phyloP scores from a whole-genome alignment of 805 yeast genomes.

The Starmera pachycereana region DNA sequence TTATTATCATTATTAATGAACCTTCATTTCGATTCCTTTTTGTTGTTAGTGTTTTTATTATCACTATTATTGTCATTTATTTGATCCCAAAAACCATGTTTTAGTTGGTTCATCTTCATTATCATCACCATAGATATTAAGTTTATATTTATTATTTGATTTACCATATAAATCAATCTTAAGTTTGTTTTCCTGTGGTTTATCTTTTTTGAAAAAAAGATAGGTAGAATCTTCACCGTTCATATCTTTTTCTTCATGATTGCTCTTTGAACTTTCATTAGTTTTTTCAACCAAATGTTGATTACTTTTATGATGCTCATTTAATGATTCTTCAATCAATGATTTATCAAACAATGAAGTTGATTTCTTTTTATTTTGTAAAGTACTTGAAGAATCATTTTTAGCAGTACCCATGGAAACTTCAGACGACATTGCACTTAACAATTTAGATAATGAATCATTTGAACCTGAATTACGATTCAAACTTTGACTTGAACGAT shows the following conservation, averaged over 20 bases:
- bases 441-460: not conserved
- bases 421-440: not conserved
- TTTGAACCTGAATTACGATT: not conserved
- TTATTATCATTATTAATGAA: not conserved
- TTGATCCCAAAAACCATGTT: conserved; percentile 17
- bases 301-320: conserved; percentile 4
- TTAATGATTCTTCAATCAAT: conserved; percentile 14
- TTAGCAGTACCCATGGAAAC: not conserved
- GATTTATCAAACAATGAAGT: conserved; percentile 14
- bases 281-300: not conserved
- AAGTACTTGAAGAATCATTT: not conserved
- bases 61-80: conserved; percentile 4
- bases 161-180: conserved; percentile 19
- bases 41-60: not conserved
- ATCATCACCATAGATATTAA: conserved; percentile 12
- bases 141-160: conserved; percentile 14
- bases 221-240: not conserved
- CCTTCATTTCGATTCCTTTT: not conserved
- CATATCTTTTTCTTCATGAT: not conserved
- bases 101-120: conserved; percentile 3
- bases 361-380: not conserved
- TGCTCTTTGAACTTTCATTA: conserved; percentile 1
- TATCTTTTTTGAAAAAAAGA: not conserved
- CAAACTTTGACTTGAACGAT: not conserved
- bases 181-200: conserved; percentile 5